Base-by-base conservation (phyloP, 306 rosid species). In the Inga leiocalycina region DNA sequence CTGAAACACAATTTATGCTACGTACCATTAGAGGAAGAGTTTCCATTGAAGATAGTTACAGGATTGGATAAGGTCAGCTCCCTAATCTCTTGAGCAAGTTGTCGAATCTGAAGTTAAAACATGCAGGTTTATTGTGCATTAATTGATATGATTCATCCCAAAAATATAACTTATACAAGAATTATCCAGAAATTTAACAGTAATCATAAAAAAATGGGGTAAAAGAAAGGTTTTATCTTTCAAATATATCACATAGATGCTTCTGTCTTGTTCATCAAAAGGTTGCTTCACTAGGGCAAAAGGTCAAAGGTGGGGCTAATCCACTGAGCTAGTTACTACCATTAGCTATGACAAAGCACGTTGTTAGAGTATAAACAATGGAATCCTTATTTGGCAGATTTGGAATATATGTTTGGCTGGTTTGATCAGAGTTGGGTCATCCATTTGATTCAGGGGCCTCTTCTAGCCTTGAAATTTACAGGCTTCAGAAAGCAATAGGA, bases 31-130 rank as follows among this genome's bases (percentile, higher is more conserved):
- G 90, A 90, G 51, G 91, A 61, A 68, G 91, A 81, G 68, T 80
- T 87, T 30, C 83, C 93, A 84, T 94, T 89, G 77, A 77, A 90
- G 83, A 92, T 82, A 10, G 90, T 88, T 57, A 90, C 90, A 79
- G 95, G 94, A 61, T 85, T 90, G 35, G 97, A 84, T 54, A 85
- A 75, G 22, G 93, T 71, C 85, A 94, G 70, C 89, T 92, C 97
- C 83, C 88, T 89, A 82, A 92, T 94, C 90, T 91, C 95, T 87
- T 85, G 90, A 30, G 98, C 88, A 81, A 91, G 84, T 71, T 94
- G 91, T 56, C 90, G 95, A 81, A 94, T 87, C 97, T 94, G 91
- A 88, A 77, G 54, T 54, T 27, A 43, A 46, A 71, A 78, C 52
- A 81, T 9, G 12, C 24, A 69, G 56, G 56, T 8, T n/a, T 64